phyloP scores from a whole-genome alignment of 306 rosid genomes.

The Crotalaria pallida region DNA sequence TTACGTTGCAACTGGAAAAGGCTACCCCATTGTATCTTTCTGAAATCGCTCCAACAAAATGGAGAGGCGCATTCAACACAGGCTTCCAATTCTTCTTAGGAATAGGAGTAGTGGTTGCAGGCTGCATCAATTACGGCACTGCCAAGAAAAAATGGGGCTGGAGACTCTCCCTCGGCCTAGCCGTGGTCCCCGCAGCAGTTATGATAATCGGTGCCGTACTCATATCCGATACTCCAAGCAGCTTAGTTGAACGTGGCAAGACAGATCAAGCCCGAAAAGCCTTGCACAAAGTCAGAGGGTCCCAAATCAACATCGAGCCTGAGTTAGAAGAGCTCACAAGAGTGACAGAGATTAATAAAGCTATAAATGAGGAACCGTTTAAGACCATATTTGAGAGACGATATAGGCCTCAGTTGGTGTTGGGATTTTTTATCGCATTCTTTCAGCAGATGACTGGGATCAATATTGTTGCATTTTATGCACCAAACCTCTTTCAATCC shows the following conservation, averaged over 20 bases:
- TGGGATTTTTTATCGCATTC: constrained; percentile 44
- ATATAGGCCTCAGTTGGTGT: constrained; percentile 61
- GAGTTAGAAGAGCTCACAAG: constrained; percentile 42
- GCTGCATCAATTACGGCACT: constrained; percentile 53
- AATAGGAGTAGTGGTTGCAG: constrained; percentile 46
- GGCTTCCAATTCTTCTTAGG: constrained; percentile 63
- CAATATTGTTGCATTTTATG: constrained; percentile 60
- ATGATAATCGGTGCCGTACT: constrained; percentile 49
- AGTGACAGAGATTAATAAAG: constrained; percentile 24
- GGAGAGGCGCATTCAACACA: constrained; percentile 76
- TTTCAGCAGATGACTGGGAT: constrained; percentile 68
- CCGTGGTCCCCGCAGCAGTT: constrained; percentile 41
- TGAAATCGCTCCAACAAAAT: constrained; percentile 69
- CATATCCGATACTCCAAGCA: constrained; percentile 52
- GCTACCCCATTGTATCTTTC: constrained; percentile 68
- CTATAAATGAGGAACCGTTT: constrained; percentile 39
- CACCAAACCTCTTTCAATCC: constrained; percentile 63
- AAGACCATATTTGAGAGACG: constrained; percentile 39
- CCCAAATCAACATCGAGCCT: constrained; percentile 30
- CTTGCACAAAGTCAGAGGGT: constrained; percentile 44
- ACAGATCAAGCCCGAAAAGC: constrained; percentile 41
- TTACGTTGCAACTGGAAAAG: constrained; percentile 21
- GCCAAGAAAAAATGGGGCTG: constrained; percentile 57
- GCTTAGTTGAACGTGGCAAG: constrained; percentile 55
- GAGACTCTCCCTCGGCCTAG: constrained; percentile 70